A percentile compares a stretch with the other conserved stretches of the same genome.
Conservation (phyloP, 2,329 filamentous ascomycete species). For the Aureobasidium pullulans region DNA sequence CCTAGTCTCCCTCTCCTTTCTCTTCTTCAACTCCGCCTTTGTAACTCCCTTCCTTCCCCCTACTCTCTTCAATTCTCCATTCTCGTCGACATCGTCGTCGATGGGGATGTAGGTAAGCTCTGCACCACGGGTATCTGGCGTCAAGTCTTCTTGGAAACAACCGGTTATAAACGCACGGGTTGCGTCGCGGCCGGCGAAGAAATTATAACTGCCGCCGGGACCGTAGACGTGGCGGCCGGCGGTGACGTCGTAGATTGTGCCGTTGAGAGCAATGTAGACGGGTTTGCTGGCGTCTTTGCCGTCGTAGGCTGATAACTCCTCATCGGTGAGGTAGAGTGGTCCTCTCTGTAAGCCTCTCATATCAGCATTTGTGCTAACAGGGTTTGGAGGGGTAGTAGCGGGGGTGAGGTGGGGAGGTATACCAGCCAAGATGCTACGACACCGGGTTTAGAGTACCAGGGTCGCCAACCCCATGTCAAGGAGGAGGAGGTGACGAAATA, state of each 20-base stretch:
- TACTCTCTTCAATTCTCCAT: conserved; percentile 23
- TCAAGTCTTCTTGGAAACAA: conserved; percentile 82
- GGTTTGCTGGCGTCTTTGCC: conserved; percentile 68
- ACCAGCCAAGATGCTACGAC: conserved; percentile 57
- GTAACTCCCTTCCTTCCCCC: conserved; percentile 22
- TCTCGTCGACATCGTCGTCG: conserved; percentile 32
- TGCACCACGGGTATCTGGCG: conserved; percentile 74
- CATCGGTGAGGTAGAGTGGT: conserved; percentile 65
- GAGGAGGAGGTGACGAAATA: conserved; percentile 39
- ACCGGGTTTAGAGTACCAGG: conserved; percentile 52
- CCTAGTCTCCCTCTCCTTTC: conserved; percentile 56
- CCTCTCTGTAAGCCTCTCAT: conserved; percentile 27
- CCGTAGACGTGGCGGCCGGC: conserved; percentile 45
- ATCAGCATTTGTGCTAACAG: too few relatives aligned
- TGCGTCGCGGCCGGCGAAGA: conserved; percentile 82
- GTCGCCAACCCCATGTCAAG: conserved; percentile 61
- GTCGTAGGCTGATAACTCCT: conserved; percentile 67
- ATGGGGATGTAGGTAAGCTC: conserved; percentile 75
- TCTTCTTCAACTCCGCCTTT: conserved; percentile 37
- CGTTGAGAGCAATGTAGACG: conserved; percentile 85
- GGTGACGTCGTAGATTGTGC: conserved; percentile 79
- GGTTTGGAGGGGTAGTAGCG: neutral
- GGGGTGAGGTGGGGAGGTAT: conserved; percentile 25
- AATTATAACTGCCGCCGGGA: conserved; percentile 75
- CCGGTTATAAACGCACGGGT: conserved; percentile 84